Evolutionary conservation across 1,139 yeast species (phyloP), one percentile per base, ranked within the genome.

Genomic region (Zygosaccharomyces sapae): DNA sequence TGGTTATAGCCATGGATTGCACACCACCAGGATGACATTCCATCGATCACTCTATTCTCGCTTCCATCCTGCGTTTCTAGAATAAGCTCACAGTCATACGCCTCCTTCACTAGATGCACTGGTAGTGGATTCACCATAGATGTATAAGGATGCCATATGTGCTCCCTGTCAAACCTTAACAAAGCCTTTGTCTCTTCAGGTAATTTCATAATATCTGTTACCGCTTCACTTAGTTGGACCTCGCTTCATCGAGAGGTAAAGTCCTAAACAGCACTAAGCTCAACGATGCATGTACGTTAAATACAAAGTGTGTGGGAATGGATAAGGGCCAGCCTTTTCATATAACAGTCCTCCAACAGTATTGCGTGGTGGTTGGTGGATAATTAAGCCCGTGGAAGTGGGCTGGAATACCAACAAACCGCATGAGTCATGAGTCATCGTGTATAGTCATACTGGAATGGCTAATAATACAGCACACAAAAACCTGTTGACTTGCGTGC

Each of bases 21-120:
- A 39, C 68, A 64, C 69, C 69, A 66, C 69, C 70, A 66, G 1
- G 69, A 66, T 8, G 69, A 63, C 69, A 66, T 66, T 8, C 66
- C 70, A 43, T 66, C 70, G 24, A 65, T 54, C 3, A 65, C 39
- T 5, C 37, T 41, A 22, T 52, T 46, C n/a, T 27, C n/a, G n/a
- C 10, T 12, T 4, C 12, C 18, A 10, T 34, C 24, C 2, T 50
- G 47, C 1, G 43, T 34, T 1, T 56, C 56, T 4, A 65, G 42
- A 1, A 55, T 53, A 8, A 66, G 47, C 16, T 49, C 47, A 12
- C 56, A 58, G 3, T 66, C 69, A 5, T 49, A 37, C 0, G 69
- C 66, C 3, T 62, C 55, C 18, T 55, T 55, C 8, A 66, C 67
- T 8, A 62, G 62, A 40, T 55, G 62, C 12, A 66, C 66, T 5